These are phyloP conservation scores for Chaetomium sp. DNA, from an alignment of 2,329 filamentous ascomycete species.

Conservation along the genomic window DNA sequence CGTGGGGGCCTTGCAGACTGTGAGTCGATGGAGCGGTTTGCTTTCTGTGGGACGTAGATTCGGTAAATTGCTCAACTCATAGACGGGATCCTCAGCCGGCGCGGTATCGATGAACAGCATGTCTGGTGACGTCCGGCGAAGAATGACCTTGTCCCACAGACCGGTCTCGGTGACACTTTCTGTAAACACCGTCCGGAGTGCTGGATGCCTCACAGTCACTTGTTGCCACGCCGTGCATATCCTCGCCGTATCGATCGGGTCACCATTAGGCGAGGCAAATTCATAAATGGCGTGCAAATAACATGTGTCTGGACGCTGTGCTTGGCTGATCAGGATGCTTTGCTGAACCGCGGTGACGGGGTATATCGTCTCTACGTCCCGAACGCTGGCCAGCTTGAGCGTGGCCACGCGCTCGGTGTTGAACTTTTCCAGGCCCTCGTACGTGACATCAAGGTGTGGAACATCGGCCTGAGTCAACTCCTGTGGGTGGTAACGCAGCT, in stretches of 20 bases:
- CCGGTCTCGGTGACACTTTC: slow-evolving; percentile 44
- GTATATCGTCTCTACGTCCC: slow-evolving; percentile 44
- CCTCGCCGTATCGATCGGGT: slow-evolving; percentile 35
- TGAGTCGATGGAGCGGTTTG: slow-evolving; percentile 44
- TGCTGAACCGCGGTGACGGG: slow-evolving; percentile 45
- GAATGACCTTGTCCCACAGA: slow-evolving; percentile 44
- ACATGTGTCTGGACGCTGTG: slow-evolving; percentile 35
- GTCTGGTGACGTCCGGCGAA: slow-evolving; percentile 41
- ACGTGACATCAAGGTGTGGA: slow-evolving; percentile 41
- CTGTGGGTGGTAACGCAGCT: slow-evolving; percentile 36
- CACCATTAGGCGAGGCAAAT: slow-evolving; percentile 33
- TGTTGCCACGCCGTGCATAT: slow-evolving; percentile 46
- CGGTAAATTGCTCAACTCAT: slow-evolving; percentile 37
- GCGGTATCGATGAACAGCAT: slow-evolving; percentile 49
- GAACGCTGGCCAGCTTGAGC: slow-evolving; percentile 35
- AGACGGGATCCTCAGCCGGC: slow-evolving; percentile 32
- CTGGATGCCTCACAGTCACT: slow-evolving; percentile 39
- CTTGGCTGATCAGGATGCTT: slow-evolving; percentile 42
- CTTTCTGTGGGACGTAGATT: slow-evolving; percentile 31
- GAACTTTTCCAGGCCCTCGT: slow-evolving; percentile 40
- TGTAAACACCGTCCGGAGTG: slow-evolving; percentile 46
- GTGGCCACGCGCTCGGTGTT: slow-evolving; percentile 36
- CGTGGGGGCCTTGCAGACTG: slow-evolving; percentile 40
- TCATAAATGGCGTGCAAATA: slow-evolving; percentile 44
- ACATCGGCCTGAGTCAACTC: slow-evolving; percentile 46